Percentiles rank a stretch among this genome's conserved stretches.
phyloP scores from a whole-genome alignment of 176 grass and related monocot genomes.

The Thinopyrum elongatum region DNA sequence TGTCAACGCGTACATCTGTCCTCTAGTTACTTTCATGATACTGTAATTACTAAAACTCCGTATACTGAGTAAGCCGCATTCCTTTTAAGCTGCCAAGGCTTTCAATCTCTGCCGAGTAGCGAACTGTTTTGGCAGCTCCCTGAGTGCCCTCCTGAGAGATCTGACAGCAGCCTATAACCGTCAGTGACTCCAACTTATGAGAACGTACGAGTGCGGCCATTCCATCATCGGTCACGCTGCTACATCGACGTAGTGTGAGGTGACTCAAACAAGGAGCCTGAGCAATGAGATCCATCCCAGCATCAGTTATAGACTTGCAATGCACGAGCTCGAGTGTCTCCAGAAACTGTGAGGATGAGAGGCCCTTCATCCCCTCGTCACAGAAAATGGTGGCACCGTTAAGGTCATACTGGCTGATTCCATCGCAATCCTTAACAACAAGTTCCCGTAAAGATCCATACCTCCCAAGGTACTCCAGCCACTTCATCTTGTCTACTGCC shows the following conservation, averaged over 20 bases:
- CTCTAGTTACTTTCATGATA: too few species aligned
- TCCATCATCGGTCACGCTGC: conserved; percentile 36
- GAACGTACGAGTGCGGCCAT: conserved; percentile 28
- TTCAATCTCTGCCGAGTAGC: neutral
- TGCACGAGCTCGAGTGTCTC: conserved; percentile 56
- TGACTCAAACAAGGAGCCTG: conserved; percentile 29
- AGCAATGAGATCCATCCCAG: conserved; percentile 31
- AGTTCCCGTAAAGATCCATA: conserved; percentile 51
- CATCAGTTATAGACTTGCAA: conserved; percentile 37
- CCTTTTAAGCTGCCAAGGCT: neutral
- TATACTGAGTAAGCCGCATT: neutral
- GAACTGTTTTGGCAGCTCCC: conserved; percentile 36
- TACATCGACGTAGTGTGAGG: conserved; percentile 49
- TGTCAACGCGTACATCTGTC: too few species aligned
- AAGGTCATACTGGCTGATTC: conserved; percentile 55
- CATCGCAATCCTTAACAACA: conserved; percentile 52
- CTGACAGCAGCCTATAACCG: conserved; percentile 30
- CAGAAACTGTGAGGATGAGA: conserved; percentile 37
- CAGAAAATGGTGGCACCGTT: conserved; percentile 44
- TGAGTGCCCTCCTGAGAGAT: conserved; percentile 48
- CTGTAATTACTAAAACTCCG: too few species aligned
- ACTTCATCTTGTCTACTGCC: conserved; percentile 45
- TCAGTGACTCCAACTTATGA: conserved; percentile 45
- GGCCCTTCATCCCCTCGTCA: conserved; percentile 42
- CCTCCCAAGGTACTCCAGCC: conserved; percentile 65